Evolutionary conservation across 257 asterid species (phyloP), one percentile per base, ranked within the genome.

Genomic region (Solanum corneliomulleri): DNA sequence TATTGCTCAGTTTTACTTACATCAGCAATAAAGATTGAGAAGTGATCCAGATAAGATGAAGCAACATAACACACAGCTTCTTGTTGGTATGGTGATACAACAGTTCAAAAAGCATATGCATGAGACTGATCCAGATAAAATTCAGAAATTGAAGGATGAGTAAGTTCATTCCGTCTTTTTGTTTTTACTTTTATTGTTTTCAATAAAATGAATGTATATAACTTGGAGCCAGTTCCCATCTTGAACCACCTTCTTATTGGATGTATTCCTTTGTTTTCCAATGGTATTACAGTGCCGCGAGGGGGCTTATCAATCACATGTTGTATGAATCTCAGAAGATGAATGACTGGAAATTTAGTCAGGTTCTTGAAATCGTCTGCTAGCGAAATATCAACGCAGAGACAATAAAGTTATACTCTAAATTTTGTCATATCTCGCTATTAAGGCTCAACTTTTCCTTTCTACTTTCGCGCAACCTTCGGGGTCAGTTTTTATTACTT

Each of bases 251-350:
- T 76, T n/a, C n/a, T 41, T 35, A 11, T 75, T 41, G 82, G 27
- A 75, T 39, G 56, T 1, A 3, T 66, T 29, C 75, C 64, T 9
- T 44, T 45, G 84, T 25, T 60, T 44, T 44, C 39, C 80, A 85
- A 49, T 86, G 86, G 45, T 27, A 89, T 77, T 87, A 91, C 94
- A 96, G 98, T 89, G 99, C 98, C 2, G 98, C 98, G 0, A 92
- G 99, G 86, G 99, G 99, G 58, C 91, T 97, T 87, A 94, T 94
- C 91, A 97, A 97, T 86, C 99, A 97, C 94, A 95, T 97, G 94
- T 90, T 95, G 12, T 88, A 92, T 76, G 98, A 97, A 92, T 91
- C 96, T 4, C 98, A 94, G 92, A 89, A 88, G 89, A 87, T 93
- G 66, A 88, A 93, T 6, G 98, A 98, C 25, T 92, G 94, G 3